Base-by-base conservation (phyloP, 805 yeast species). In the Myxozyma vanderwaltii region DNA sequence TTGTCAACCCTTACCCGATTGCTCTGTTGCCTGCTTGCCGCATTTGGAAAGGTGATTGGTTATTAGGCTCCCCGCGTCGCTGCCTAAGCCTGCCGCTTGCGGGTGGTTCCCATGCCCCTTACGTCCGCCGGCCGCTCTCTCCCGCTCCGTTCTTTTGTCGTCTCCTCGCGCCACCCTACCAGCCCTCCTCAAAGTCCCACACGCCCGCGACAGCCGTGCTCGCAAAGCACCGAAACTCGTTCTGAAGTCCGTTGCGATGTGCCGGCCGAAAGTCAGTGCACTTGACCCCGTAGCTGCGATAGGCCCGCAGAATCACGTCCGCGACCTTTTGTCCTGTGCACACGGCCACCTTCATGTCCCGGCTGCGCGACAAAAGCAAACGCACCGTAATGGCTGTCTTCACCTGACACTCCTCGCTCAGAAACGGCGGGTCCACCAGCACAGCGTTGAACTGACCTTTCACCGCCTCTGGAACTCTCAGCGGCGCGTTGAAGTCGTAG, bases 291-390 rank as follows among this genome's bases (percentile, higher is more conserved):
- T 86, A 78, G 45, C 80, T 88, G 4, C 90, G 88, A 68, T 89
- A 90, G 17, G 80, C 80, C 50, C 79, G 74, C 35, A 75, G 69
- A 36, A 90, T 82, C n/a, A 86, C 72, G 1, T 80, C 80, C 23
- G 78, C 77, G 91, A 91, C 91, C 71, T 96, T 80, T 74, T 91
- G 96, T 38, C 97, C 97, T 1, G 97, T 91, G 64, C 92, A 87
- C 3, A 88, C 81, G n/a, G 89, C 79, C 36, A 88, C 69, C 57
- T 50, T 44, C 49, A n/a, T 15, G 59, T n/a, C 24, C 15, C 2
- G 29, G 12, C 26, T 4, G 5, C 5, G 17, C 19, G 40, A 26
- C 54, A 88, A 70, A 51, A 91, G 72, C 26, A 82, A 78, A 27
- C 83, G 77, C 0, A 92, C 95, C 10, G 88, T 81, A 29, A 80